Base-by-base conservation (phyloP, 441 rosid species). In the Hura crepitans region DNA sequence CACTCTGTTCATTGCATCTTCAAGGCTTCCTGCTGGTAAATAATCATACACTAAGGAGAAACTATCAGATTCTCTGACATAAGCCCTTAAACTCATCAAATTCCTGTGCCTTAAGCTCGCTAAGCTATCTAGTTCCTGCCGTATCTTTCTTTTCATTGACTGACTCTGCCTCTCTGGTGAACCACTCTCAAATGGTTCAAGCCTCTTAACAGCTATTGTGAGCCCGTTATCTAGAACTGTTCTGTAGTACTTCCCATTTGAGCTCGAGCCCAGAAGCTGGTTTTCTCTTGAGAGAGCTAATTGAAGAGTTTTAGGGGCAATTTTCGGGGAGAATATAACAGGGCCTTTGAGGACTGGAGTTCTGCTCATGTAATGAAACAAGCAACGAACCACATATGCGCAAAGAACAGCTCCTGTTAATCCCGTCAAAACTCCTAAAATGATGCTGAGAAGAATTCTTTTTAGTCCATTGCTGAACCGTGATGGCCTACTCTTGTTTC, bases 271-370 rank as follows among this genome's bases (percentile, higher is more conserved):
- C 58, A 92, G 84, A 66, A 89, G 72, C 69, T 79, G 96, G 59
- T 81, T 88, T 69, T 89, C 90, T 53, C 68, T 85, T 30, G 82
- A 80, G 5, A 95, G 86, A 69, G 97, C 96, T 35, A 84, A 76
- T 45, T 86, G 95, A 57, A 92, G 97, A 54, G 89, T 85, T 60
- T 83, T 84, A 27, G 95, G 85, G 27, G 85, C 73, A 53, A 95
- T 84, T 77, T 82, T 85, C 0, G 97, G 97, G 18, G 97, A 89
- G 74, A 95, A 90, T 46, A 89, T 82, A 4, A 95, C 99, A 10
- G 98, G 98, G 17, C 97, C 99, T 77, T 86, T 92, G 74, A 92
- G 92, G 59, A 90, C 84, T 65, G 97, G 98, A 0, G 99, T 87
- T 72, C 80, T 77, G 80, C 75, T 84, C 76, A 92, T 82, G 86